Conservation (phyloP, 225 moss, liverwort and hornwort species). For the Physcomitrellopsis africana region DNA sequence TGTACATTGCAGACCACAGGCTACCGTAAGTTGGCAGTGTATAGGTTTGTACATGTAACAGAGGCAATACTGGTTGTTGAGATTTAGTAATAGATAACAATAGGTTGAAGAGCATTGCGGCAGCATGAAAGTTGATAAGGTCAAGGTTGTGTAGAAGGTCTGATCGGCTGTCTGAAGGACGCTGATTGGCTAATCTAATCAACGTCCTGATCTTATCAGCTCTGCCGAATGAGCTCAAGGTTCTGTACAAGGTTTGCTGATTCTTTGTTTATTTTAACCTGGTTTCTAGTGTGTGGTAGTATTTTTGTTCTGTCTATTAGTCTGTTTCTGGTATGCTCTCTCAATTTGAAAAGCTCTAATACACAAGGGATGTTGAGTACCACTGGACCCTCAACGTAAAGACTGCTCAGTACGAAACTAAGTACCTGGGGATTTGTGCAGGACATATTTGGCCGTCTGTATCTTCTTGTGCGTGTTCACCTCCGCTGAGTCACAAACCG, state of each 20-base stretch:
- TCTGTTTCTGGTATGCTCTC: slow-evolving; percentile 8
- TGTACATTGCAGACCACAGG: slow-evolving; percentile 59
- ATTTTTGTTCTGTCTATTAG: background rate
- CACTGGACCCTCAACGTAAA: background rate
- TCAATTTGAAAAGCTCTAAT: background rate
- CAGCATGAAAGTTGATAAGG: slow-evolving; percentile 44
- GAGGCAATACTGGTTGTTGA: slow-evolving; percentile 28
- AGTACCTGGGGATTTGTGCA: slow-evolving; percentile 34
- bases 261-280: background rate
- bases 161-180: slow-evolving; percentile 19
- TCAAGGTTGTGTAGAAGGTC: slow-evolving; percentile 27
- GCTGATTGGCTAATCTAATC: background rate
- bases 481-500: background rate
- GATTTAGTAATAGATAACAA: slow-evolving; percentile 29
- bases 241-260: slow-evolving; percentile 15
- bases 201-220: no score
- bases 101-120: slow-evolving; percentile 29
- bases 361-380: background rate
- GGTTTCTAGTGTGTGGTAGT: background rate
- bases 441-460: slow-evolving; percentile 33
- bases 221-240: background rate
- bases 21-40: slow-evolving; percentile 38
- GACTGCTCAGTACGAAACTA: slow-evolving; percentile 21
- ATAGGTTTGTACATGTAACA: slow-evolving; percentile 32
- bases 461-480: slow-evolving; percentile 21